Evolutionary conservation across 495 filamentous ascomycete species (phyloP).

Genomic region (Letharia columbiana): DNA sequence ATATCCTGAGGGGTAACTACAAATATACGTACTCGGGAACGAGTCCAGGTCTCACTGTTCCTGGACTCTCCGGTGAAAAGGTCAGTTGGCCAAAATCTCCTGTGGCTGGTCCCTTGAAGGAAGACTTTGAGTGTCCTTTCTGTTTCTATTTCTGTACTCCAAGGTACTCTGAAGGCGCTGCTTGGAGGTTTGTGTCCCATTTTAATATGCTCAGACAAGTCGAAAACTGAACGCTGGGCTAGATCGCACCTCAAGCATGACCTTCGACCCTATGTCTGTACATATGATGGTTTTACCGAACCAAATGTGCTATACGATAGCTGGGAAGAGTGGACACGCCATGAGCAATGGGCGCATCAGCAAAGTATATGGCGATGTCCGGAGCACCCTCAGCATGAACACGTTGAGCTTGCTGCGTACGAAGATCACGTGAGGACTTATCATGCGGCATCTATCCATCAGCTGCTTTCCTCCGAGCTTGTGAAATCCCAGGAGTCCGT

Average conservation of each 20-base stretch:
- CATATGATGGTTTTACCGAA: conserved; percentile 24
- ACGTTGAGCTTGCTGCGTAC: not conserved
- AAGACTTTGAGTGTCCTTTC: conserved; percentile 23
- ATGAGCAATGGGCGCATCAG: conserved; percentile 23
- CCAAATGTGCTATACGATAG: conserved; percentile 26
- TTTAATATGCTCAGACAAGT: not conserved
- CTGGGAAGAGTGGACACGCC: conserved; percentile 28
- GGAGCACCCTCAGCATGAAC: conserved; percentile 7
- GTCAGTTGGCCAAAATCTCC: conserved; percentile 11
- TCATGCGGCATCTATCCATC: not conserved
- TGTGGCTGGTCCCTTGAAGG: not conserved
- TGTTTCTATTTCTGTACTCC: conserved; percentile 25
- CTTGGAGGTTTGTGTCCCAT: conserved; percentile 15
- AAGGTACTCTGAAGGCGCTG: conserved; percentile 12
- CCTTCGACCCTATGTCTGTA: conserved; percentile 30
- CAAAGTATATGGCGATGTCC: conserved; percentile 18
- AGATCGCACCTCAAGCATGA: conserved; percentile 30
- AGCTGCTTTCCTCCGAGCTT: conserved; percentile 4
- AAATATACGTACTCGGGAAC: not conserved
- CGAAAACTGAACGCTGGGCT: not conserved
- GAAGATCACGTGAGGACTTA: conserved; percentile 7
- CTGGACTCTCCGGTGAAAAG: conserved; percentile 5
- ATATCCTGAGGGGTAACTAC: not conserved
- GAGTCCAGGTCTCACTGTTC: conserved; percentile 8
- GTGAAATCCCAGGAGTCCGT: conserved; percentile 7